Base-by-base conservation (phyloP, 2,329 filamentous ascomycete genomes). In the Fusarium virguliforme region DNA sequence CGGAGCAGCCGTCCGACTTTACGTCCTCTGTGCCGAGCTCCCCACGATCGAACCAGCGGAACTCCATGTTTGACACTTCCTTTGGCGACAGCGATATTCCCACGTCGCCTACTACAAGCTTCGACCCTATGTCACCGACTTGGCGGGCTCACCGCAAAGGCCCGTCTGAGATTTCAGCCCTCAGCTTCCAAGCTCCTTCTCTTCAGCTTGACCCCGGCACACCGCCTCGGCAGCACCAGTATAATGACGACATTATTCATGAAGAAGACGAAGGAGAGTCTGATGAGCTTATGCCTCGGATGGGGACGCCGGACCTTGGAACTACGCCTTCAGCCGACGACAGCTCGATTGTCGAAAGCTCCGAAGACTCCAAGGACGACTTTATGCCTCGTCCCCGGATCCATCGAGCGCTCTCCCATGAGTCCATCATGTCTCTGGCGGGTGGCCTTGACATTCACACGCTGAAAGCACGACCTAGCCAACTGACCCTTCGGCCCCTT, bases 381-480 rank as follows among this genome's bases (percentile, higher is more conserved):
- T 79, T 70, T 69, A 79, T 76, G 73, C 81, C 83, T 72, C 80
- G 79, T 62, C 83, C 82, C 59, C 80, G 81, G 2, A 80, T 95
- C 4, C 92, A 89, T 41, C 90, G 92, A 34, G 86, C 90, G 3
- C 78, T 90, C 2, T 97, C 95, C 2, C 94, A 97, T 74, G 95
- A 98, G 78, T 97, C 94, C 18, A 91, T 98, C 67, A 88, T 98
- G 73, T 98, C 95, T 0, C 87, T 97, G 2, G 89, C 91, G 0
- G 94, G 94, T 4, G 94, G 94, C 3, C 91, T 97, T 79, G 95
- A 98, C 77, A 97, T 97, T 55, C 94, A 97, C 79, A 94, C 92
- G 0, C 85, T 97, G 5, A 91, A 91, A 75, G 86, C 87, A 2
- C 89, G 92, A 4, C 93, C 94, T 0, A 93, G 92, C 35, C 93